Conservation (phyloP, 2,329 filamentous ascomycete species). For the Fusarium scirpi region DNA sequence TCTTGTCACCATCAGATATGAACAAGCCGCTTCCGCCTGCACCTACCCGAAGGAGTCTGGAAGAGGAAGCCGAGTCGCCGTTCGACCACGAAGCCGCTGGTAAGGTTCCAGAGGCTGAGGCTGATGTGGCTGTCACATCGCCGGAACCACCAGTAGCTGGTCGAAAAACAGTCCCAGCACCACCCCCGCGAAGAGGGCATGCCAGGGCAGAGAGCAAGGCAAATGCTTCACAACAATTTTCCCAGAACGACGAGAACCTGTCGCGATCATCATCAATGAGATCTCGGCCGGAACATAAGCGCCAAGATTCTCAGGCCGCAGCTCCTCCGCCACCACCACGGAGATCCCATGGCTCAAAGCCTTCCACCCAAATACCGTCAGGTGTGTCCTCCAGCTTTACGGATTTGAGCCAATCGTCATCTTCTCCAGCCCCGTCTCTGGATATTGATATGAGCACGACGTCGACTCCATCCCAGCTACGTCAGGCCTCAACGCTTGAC, state of each 20-base stretch:
- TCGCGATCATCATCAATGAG: constrained; percentile 63
- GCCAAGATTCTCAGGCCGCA: constrained; percentile 57
- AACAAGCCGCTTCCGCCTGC: constrained; percentile 71
- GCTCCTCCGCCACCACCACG: constrained; percentile 69
- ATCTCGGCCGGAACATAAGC: constrained; percentile 61
- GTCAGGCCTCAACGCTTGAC: constrained; percentile 25
- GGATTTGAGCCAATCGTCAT: constrained; percentile 32
- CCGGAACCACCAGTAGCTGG: constrained; percentile 51
- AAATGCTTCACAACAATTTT: constrained; percentile 15
- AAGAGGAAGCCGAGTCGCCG: constrained; percentile 63
- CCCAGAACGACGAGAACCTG: constrained; percentile 54
- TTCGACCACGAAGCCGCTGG: constrained; percentile 67
- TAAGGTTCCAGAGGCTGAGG: constrained; percentile 60
- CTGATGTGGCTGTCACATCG: constrained; percentile 48
- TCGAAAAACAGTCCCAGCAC: constrained; percentile 62
- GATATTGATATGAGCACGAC: constrained; percentile 31
- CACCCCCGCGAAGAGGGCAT: constrained; percentile 64
- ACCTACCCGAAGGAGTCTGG: constrained; percentile 59
- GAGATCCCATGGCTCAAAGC: constrained; percentile 57
- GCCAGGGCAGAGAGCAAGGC: constrained; percentile 59
- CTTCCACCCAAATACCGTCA: constrained; percentile 40
- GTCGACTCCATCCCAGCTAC: constrained; percentile 21
- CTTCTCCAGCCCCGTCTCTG: constrained; percentile 35
- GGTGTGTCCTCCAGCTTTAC: constrained; percentile 52
- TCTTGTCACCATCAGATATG: constrained; percentile 40